These are phyloP conservation scores for Apostasia shenzhenica DNA, from an alignment of 106 monocot species.

Conservation along the genomic window DNA sequence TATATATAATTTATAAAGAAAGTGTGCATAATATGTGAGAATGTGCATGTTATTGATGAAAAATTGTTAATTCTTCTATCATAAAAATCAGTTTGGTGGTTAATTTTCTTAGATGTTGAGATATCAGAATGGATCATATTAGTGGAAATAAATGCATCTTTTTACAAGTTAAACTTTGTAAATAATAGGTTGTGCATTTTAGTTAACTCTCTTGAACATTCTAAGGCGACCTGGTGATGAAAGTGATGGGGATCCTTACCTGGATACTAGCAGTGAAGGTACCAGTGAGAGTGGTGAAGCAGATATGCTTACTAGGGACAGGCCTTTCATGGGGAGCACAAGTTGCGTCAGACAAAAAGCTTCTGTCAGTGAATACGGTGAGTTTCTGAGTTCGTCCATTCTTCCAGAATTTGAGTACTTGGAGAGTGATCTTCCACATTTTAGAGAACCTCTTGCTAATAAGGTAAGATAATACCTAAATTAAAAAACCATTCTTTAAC, in stretches of 20 bases:
- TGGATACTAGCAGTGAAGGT: conserved; percentile 59
- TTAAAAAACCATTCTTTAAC: background rate
- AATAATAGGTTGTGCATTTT: background rate
- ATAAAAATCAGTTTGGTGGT: too few relatives aligned
- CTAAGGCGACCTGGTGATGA: conserved; percentile 50
- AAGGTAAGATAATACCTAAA: conserved; percentile 38
- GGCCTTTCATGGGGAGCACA: conserved; percentile 17
- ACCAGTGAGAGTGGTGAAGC: conserved; percentile 40
- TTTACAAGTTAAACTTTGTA: background rate
- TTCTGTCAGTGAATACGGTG: conserved; percentile 34
- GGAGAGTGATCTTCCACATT: conserved; percentile 63
- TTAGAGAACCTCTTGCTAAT: conserved; percentile 71
- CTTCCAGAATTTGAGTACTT: conserved; percentile 66
- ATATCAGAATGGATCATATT: too few relatives aligned
- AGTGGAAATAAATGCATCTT: background rate
- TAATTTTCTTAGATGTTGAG: too few relatives aligned
- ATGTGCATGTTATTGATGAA: too few relatives aligned
- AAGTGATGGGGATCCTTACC: conserved; percentile 45
- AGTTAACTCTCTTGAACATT: background rate
- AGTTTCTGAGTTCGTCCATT: conserved; percentile 21
- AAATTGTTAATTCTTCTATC: too few relatives aligned
- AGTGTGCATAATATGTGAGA: too few relatives aligned
- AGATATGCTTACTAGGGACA: conserved; percentile 20
- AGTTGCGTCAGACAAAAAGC: conserved; percentile 18
- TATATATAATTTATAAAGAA: too few relatives aligned